Evolutionary conservation across 441 rosid genomes (phyloP), one percentile per base, ranked within the genome.

Genomic region (Metrosideros polymorpha): DNA sequence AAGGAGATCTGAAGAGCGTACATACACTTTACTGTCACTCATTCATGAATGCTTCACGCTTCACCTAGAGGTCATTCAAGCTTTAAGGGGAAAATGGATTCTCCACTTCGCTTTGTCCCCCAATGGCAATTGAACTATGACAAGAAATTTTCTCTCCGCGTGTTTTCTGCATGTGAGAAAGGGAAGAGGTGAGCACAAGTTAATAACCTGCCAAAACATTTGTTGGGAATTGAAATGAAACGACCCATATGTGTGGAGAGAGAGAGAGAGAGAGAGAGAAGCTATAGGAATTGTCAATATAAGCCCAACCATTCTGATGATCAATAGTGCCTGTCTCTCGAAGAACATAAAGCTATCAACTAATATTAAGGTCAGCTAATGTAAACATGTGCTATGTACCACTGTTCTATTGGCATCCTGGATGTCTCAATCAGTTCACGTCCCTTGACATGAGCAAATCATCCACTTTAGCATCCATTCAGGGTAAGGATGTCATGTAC

Each of bases 31-130:
- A 42, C 66, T 66, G 86, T 57, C 88, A 85, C 39, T 86, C 85
- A 59, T 87, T 85, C 88, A 90, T 90, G 91, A 90, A 90, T 88
- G 87, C 86, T 83, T 22, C 51, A 24, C 30, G 47, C 75, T 75
- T 87, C 66, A 84, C 87, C 52, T 87, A 84, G 82, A 86, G 87
- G 84, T 84, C 88, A 57, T 71, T 86, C 82, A 89, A 82, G 59
- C 71, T 86, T 85, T 86, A 19, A 43, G 13, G 32, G 42, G 63
- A 42, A 24, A 63, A 83, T 39, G 52, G 85, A 61, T 52, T 61
- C 75, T 59, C 59, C 82, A 42, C 56, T 18, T 84, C 55, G 50
- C 30, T 84, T 86, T 89, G 88, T 89, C 91, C 87, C 83, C 89
- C 89, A 85, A 66, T 85, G 86, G 89, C 82, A 53, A 85, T 84